Evolutionary conservation across 345 rosid genomes (phyloP).

Genomic region (Capsella bursapastoris): DNA sequence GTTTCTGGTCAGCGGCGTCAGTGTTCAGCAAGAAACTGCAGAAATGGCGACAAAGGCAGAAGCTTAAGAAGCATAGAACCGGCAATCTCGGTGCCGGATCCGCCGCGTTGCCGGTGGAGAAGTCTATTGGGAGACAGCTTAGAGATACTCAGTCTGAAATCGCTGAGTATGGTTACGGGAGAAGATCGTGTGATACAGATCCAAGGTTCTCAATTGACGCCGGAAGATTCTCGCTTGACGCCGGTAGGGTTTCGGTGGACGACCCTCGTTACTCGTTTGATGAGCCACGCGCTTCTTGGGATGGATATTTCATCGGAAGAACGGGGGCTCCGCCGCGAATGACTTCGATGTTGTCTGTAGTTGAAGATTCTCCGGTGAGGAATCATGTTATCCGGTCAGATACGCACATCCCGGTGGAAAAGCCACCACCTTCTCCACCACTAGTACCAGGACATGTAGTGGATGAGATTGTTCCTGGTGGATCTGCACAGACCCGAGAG

Average conservation of each 20-base stretch:
- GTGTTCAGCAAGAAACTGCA: conserved; percentile 93
- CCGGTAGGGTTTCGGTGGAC: conserved; percentile 73
- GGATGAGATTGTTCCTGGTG: conserved; percentile 77
- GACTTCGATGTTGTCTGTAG: conserved; percentile 89
- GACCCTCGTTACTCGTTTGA: conserved; percentile 89
- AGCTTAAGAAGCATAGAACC: conserved; percentile 67
- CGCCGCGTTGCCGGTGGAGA: conserved; percentile 86
- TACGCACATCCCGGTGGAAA: conserved; percentile 79
- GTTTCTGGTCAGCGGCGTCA: conserved; percentile 98
- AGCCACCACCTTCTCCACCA: conserved; percentile 37
- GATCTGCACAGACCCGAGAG: conserved; percentile 87
- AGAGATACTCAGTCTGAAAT: conserved; percentile 97
- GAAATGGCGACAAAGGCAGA: conserved; percentile 96
- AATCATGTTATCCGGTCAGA: conserved; percentile 64
- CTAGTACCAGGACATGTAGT: conserved; percentile 36
- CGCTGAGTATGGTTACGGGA: conserved; percentile 89
- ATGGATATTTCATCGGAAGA: conserved; percentile 80
- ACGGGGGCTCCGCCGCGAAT: conserved; percentile 61
- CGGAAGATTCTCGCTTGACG: conserved; percentile 77
- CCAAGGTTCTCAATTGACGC: conserved; percentile 84
- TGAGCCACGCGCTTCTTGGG: conserved; percentile 99
- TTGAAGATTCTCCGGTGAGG: conserved; percentile 83
- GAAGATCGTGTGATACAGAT: conserved; percentile 98
- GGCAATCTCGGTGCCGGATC: conserved; percentile 51
- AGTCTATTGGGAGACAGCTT: conserved; percentile 79